Evolutionary conservation across 1,139 yeast genomes (phyloP).

Genomic region (Nakaseomyces kungkrabaensis): DNA sequence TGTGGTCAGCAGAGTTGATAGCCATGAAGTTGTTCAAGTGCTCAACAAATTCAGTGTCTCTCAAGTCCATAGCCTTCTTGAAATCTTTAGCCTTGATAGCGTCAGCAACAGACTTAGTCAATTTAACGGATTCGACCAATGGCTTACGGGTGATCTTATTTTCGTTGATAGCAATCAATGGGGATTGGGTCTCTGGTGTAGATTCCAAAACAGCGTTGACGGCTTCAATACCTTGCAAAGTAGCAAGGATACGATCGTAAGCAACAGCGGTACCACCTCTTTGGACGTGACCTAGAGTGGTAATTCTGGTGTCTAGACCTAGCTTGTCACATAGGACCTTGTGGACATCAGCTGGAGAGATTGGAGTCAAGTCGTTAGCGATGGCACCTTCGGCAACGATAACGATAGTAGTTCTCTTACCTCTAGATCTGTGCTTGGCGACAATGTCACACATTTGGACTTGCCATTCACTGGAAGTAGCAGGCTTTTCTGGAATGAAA

Average conservation of each 20-base stretch:
- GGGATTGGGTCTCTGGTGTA: conserved; percentile 88
- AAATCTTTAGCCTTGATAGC: conserved; percentile 76
- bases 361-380: conserved; percentile 70
- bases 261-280: conserved; percentile 98
- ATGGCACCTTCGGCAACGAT: conserved; percentile 98
- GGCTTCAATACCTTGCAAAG: conserved; percentile 96
- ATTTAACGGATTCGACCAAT: conserved; percentile 76
- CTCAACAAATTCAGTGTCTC: conserved; percentile 83
- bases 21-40: conserved; percentile 63
- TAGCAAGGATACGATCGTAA: conserved; percentile 79
- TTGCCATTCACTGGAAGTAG: conserved; percentile 42
- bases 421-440: conserved; percentile 68
- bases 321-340: conserved; percentile 62
- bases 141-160: conserved; percentile 79
- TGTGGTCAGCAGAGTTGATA: conserved; percentile 62
- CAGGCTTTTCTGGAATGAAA: conserved; percentile 65
- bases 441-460: conserved; percentile 64
- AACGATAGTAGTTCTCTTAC: conserved; percentile 89
- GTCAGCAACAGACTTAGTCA: conserved; percentile 77
- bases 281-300: conserved; percentile 94
- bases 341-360: conserved; percentile 70
- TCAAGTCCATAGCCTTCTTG: conserved; percentile 71
- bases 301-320: conserved; percentile 88
- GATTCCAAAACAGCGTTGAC: conserved; percentile 83
- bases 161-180: conserved; percentile 85